These are phyloP conservation scores for Melanopsichium pennsylvanicum DNA, from an alignment of 1,284 basidiomycete genomes.

Conservation along the genomic window DNA sequence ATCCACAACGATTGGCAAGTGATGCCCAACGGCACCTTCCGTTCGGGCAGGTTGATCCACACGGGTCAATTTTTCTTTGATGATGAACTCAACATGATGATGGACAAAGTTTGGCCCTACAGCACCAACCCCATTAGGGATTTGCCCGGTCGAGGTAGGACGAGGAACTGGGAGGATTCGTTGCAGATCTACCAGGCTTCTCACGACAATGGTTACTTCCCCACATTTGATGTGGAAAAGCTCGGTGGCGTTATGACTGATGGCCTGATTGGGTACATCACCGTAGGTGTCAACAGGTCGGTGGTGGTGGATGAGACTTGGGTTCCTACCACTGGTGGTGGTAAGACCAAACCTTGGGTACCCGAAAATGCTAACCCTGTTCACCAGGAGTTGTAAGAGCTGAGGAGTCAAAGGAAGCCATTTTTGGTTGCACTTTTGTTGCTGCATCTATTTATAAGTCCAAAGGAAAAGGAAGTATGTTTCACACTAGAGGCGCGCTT, in stretches of 20 bases:
- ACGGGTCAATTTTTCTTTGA: constrained; percentile 76
- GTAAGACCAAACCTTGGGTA: constrained; percentile 38
- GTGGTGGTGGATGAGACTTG: constrained; percentile 46
- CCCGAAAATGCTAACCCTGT: constrained; percentile 16
- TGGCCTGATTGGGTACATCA: constrained; percentile 68
- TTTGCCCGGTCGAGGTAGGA: constrained; percentile 64
- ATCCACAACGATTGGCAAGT: constrained; percentile 67
- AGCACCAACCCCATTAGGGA: constrained; percentile 66
- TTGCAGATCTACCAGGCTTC: constrained; percentile 67
- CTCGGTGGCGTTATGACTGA: constrained; percentile 67
- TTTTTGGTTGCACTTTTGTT: too few relatives aligned
- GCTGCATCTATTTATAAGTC: neutral
- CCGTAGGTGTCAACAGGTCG: constrained; percentile 65
- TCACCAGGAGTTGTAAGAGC: constrained; percentile 42
- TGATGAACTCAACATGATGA: constrained; percentile 70
- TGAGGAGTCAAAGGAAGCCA: too few relatives aligned
- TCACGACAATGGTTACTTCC: constrained; percentile 66
- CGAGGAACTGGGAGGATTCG: constrained; percentile 68
- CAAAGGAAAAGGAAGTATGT: too few relatives aligned
- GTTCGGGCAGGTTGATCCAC: constrained; percentile 68
- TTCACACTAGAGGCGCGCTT: too few relatives aligned
- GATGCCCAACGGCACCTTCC: constrained; percentile 67
- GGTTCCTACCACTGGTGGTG: constrained; percentile 47
- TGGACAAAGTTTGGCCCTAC: constrained; percentile 67
- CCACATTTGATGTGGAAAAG: constrained; percentile 67